Evolutionary conservation across 2,329 filamentous ascomycete genomes (phyloP).

Genomic region (Fusarium piperis): DNA sequence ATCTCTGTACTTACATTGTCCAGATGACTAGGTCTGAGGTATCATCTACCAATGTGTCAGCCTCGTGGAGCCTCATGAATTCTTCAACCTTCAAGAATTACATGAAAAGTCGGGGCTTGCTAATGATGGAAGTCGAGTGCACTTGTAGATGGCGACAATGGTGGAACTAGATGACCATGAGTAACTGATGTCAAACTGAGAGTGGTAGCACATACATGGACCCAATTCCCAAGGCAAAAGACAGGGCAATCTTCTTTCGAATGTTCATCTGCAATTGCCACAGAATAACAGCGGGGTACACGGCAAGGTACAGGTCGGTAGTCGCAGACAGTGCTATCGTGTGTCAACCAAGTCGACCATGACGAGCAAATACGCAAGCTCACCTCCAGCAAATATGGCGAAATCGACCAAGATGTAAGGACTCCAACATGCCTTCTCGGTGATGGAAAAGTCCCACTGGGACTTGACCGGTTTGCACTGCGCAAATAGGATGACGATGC

Average conservation of each 20-base stretch:
- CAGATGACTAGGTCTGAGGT: conserved; percentile 57
- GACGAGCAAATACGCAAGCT: background rate
- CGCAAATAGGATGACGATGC: conserved; percentile 53
- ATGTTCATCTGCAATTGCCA: conserved; percentile 49
- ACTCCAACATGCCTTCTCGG: conserved; percentile 48
- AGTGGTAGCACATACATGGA: conserved; percentile 43
- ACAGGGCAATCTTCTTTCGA: conserved; percentile 53
- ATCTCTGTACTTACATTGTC: conserved; percentile 50
- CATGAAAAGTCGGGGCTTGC: conserved; percentile 40
- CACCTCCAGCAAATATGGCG: conserved; percentile 53
- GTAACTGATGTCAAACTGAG: background rate
- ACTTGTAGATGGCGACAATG: conserved; percentile 46
- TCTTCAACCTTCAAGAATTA: background rate
- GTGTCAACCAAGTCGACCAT: background rate
- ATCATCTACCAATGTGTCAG: conserved; percentile 26
- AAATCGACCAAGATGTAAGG: conserved; percentile 50
- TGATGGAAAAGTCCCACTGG: conserved; percentile 51
- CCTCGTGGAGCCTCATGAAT: rapidly evolving
- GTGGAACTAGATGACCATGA: conserved; percentile 25
- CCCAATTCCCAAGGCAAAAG: conserved; percentile 51
- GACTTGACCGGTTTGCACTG: conserved; percentile 53
- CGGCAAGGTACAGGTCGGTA: conserved; percentile 54
- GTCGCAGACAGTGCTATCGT: conserved; percentile 46
- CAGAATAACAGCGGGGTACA: conserved; percentile 53
- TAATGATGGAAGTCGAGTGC: conserved; percentile 47